Conservation (phyloP, 2,329 filamentous ascomycete genomes). For the Penicillium brevicompactum region DNA sequence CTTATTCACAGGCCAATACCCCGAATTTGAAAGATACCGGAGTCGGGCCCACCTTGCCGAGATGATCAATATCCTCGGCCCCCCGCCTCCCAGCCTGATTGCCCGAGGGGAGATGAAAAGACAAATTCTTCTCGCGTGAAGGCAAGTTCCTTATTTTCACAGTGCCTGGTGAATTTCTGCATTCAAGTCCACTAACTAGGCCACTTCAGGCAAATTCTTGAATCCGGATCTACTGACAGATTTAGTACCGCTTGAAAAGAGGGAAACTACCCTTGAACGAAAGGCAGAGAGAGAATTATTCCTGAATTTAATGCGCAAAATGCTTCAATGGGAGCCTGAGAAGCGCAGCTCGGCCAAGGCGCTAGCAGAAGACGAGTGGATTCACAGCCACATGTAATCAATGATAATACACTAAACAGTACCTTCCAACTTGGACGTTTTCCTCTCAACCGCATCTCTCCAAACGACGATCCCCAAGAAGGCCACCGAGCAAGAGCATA, state of each 20-base stretch:
- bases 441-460: not conserved
- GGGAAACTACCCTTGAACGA: conserved; percentile 30
- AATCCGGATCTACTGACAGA: not conserved
- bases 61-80: conserved; percentile 51
- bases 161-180: conserved; percentile 5
- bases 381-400: conserved; percentile 8
- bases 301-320: conserved; percentile 37
- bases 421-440: not conserved
- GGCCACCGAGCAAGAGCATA: not conserved
- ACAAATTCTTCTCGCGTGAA: not conserved
- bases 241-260: not conserved
- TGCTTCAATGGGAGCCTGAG: conserved; percentile 38
- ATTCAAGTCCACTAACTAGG: not conserved
- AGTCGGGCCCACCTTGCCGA: conserved; percentile 53
- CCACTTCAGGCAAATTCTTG: not conserved
- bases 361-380: conserved; percentile 33
- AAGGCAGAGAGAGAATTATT: conserved; percentile 32
- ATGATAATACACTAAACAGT: not conserved
- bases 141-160: not conserved
- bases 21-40: conserved; percentile 42
- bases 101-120: not conserved
- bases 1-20: conserved; percentile 48
- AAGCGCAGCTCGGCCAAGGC: conserved; percentile 35
- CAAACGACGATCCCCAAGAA: not conserved
- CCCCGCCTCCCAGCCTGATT: conserved; percentile 26